A percentile compares a stretch with the other conserved stretches of the same genome.
These are phyloP conservation scores for Malus hybrid DNA, from an alignment of 331 rosid species.

Conservation along the genomic window DNA sequence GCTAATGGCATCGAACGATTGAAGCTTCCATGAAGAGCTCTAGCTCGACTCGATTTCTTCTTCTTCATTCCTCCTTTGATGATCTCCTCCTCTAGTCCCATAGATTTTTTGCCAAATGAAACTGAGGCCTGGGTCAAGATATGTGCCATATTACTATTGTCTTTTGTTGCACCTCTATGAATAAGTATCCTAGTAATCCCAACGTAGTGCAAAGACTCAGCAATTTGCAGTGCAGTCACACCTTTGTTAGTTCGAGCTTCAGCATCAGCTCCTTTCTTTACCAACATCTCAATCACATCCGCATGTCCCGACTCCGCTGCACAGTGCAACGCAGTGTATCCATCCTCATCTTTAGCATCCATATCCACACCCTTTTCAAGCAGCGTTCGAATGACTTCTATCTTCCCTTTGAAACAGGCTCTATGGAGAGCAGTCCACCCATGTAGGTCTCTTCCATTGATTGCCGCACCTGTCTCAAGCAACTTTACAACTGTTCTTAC, in stretches of 20 bases:
- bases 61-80: conserved; percentile 20
- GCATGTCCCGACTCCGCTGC: no score
- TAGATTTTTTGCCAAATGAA: conserved; percentile 20
- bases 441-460: conserved; percentile 63
- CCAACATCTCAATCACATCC: conserved; percentile 28
- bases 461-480: conserved; percentile 42
- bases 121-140: not conserved
- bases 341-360: conserved; percentile 66
- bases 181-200: conserved; percentile 68
- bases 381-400: conserved; percentile 32
- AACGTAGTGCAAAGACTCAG: conserved; percentile 50
- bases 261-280: conserved; percentile 66
- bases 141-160: not conserved
- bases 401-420: conserved; percentile 63
- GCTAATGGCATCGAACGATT: conserved; percentile 33
- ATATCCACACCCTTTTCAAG: conserved; percentile 61
- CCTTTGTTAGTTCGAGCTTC: conserved; percentile 71
- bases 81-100: conserved; percentile 1
- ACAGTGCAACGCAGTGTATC: conserved; percentile 13
- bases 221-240: conserved; percentile 54
- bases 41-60: conserved; percentile 28
- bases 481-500: conserved; percentile 47
- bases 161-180: conserved; percentile 42
- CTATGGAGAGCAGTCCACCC: conserved; percentile 85
- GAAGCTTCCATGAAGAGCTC: conserved; percentile 29